Conservation (phyloP, 129 eudicot genomes). For the Calendula officinalis region DNA sequence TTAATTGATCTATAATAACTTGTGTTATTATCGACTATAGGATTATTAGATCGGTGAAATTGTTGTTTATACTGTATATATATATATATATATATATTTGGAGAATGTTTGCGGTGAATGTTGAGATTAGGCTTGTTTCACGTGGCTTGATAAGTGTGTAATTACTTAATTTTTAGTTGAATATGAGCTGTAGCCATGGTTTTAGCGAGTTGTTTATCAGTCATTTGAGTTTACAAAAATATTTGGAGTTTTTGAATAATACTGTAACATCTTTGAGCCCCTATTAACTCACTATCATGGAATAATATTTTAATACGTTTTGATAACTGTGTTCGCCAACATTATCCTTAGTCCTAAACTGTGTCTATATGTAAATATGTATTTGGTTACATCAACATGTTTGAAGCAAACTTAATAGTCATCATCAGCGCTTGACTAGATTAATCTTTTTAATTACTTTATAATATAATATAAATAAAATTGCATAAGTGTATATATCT, state of each 20-base stretch:
- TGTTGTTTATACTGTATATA: slow-evolving; percentile 1
- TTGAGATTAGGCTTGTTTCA: slow-evolving; percentile 3
- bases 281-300: slow-evolving; percentile 6
- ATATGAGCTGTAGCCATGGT: too few relatives aligned
- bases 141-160: neutral
- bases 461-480: too few relatives aligned
- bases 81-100: too few relatives aligned
- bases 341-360: neutral
- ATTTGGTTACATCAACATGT: neutral
- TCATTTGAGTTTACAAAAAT: slow-evolving; percentile 10
- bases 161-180: slow-evolving; percentile 4
- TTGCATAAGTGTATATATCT: too few relatives aligned
- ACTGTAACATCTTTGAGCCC: slow-evolving; percentile 1
- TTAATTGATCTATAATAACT: too few relatives aligned
- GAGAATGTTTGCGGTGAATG: slow-evolving; percentile 5
- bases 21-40: neutral
- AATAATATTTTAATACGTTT: slow-evolving; percentile 13
- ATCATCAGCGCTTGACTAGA: too few relatives aligned
- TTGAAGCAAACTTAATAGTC: slow-evolving; percentile 1
- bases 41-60: slow-evolving; percentile 11
- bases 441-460: too few relatives aligned
- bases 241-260: slow-evolving; percentile 7
- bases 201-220: too few relatives aligned
- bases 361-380: neutral
- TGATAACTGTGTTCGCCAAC: neutral